Conservation (phyloP, 768 basidiomycete genomes). For the Boletus tomentosulus region DNA sequence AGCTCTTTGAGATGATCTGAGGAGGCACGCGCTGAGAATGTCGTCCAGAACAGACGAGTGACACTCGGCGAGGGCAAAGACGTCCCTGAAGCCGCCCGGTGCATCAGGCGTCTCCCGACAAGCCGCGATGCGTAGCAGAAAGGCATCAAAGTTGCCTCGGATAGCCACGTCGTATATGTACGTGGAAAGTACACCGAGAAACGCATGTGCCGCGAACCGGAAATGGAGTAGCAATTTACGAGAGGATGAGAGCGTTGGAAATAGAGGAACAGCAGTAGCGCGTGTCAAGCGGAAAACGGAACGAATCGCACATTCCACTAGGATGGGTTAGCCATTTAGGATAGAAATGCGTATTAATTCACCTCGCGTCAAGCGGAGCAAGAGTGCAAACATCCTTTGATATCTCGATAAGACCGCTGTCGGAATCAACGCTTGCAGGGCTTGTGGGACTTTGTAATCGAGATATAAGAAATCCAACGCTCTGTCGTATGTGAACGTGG, state of each 20-base stretch:
- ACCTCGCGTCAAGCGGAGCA: constrained; percentile 79
- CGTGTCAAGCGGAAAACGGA: constrained; percentile 65
- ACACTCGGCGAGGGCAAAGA: constrained; percentile 63
- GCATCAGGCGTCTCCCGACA: constrained; percentile 18
- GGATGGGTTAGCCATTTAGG: constrained; percentile 1
- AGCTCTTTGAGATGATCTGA: constrained; percentile 62
- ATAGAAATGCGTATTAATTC: constrained; percentile 11
- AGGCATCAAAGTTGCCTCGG: constrained; percentile 68
- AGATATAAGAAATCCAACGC: constrained; percentile 89
- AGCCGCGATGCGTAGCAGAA: constrained; percentile 44
- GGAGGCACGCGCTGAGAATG: constrained; percentile 69
- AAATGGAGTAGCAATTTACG: constrained; percentile 60
- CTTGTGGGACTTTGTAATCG: constrained; percentile 84
- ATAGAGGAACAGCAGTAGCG: constrained; percentile 40
- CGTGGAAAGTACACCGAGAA: constrained; percentile 59
- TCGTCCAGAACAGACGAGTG: constrained; percentile 72
- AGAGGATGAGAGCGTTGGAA: constrained; percentile 52
- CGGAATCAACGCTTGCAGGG: constrained; percentile 70
- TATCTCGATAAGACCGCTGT: constrained; percentile 76
- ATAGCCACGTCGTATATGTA: constrained; percentile 85
- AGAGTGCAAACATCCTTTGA: constrained; percentile 76
- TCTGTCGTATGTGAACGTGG: constrained; percentile 35
- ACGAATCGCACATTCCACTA: constrained; percentile 66
- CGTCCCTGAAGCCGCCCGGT: constrained; percentile 50
- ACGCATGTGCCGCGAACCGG: constrained; percentile 69